These are phyloP conservation scores for Macaranga tanarius DNA, from an alignment of 441 rosid species.

Conservation along the genomic window DNA sequence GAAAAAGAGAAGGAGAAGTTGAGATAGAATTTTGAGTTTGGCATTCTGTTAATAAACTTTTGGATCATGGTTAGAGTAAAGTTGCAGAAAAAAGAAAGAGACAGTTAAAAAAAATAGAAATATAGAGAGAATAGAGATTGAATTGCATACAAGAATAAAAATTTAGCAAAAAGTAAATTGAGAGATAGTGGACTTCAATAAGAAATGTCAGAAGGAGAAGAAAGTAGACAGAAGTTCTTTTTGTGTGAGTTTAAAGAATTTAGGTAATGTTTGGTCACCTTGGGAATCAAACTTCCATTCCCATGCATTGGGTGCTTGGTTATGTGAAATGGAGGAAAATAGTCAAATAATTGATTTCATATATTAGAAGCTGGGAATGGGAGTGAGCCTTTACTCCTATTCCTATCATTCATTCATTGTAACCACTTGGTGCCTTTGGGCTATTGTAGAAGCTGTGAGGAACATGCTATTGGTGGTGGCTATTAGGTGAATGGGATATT, in stretches of 20 bases:
- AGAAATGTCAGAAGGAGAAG: neutral
- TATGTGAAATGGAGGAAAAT: neutral
- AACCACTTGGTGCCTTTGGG: neutral
- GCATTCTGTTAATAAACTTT: neutral
- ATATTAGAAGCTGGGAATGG: neutral
- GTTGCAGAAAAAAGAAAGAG: neutral
- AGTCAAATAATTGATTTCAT: neutral
- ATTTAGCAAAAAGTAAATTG: neutral
- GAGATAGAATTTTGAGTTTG: neutral
- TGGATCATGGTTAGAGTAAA: neutral
- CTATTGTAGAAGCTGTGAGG: neutral
- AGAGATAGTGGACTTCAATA: neutral
- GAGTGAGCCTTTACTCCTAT: neutral
- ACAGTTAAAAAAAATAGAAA: neutral
- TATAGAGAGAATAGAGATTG: neutral
- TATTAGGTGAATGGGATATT: neutral
- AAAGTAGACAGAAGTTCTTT: neutral
- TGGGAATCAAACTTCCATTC: neutral
- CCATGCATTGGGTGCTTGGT: neutral
- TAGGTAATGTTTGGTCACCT: neutral
- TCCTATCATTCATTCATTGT: neutral
- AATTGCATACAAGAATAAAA: neutral
- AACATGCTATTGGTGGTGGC: slow-evolving; percentile 1
- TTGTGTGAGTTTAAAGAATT: neutral
- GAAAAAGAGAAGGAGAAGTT: neutral